Percentiles rank a stretch among this genome's conserved stretches.
These are phyloP conservation scores for Candida pseudocylindracea DNA, from an alignment of 1,139 yeast species.

Conservation along the genomic window DNA sequence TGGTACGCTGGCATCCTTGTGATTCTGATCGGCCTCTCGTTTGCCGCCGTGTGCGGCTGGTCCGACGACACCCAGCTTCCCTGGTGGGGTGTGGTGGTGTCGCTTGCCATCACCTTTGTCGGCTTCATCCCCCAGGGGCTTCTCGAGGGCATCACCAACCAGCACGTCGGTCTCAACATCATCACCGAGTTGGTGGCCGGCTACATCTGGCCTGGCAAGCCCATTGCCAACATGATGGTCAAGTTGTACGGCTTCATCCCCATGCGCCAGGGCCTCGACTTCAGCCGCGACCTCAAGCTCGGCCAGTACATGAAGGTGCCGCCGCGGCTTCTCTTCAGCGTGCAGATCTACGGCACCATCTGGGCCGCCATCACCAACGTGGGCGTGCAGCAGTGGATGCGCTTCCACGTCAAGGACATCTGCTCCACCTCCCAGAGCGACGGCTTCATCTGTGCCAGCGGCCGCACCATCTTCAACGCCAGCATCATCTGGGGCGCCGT, in stretches of 20 bases:
- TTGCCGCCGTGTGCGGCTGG: slow-evolving; percentile 8
- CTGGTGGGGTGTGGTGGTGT: slow-evolving; percentile 14
- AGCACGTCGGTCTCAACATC: slow-evolving; percentile 15
- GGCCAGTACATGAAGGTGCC: slow-evolving; percentile 2
- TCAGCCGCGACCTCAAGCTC: slow-evolving; percentile 4
- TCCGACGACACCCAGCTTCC: slow-evolving; percentile 9
- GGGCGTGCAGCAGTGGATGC: slow-evolving; percentile 8
- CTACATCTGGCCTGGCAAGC: slow-evolving; percentile 11
- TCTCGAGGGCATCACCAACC: slow-evolving; percentile 15
- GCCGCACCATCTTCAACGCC: slow-evolving; percentile 1
- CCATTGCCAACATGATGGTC: slow-evolving; percentile 13
- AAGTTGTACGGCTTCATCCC: slow-evolving; percentile 12
- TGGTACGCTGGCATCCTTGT: slow-evolving; percentile 1
- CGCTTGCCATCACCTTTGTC: slow-evolving; percentile 10
- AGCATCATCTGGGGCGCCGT: background rate
- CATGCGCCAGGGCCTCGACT: slow-evolving; percentile 7
- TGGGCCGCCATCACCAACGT: slow-evolving; percentile 15
- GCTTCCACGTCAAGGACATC: slow-evolving; percentile 7
- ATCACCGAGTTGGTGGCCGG: slow-evolving; percentile 14
- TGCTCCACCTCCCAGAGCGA: slow-evolving; percentile 2
- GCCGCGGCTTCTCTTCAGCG: background rate
- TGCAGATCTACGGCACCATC: slow-evolving; percentile 5
- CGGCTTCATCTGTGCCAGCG: slow-evolving; percentile 1
- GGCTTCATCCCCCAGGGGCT: slow-evolving; percentile 15
- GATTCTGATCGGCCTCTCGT: slow-evolving; percentile 10